Base-by-base conservation (phyloP, 345 rosid genomes). In the Eucalyptus melliodora region DNA sequence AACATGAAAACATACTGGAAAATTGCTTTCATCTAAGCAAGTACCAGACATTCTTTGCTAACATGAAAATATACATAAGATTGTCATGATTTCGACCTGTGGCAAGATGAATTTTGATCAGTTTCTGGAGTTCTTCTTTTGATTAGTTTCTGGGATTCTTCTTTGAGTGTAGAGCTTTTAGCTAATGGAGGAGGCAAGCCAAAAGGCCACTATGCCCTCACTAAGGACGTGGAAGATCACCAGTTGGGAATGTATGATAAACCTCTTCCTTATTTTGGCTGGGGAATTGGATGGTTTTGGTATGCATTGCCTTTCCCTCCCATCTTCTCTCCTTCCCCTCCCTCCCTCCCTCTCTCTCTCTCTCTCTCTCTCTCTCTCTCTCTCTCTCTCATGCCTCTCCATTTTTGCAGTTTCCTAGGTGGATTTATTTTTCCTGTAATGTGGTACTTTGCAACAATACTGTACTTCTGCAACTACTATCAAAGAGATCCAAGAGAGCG, bases 281-380 rank as follows among this genome's bases (percentile, higher is more conserved):
- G 95, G 90, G 99, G 99, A 94, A 94, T 97, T 53, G 99, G 99
- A 91, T 98, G 99, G 99, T 95, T 95, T 89, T 97, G 92, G 98
- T 98, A 91, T 92, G 98, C 94, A 60, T 42, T 44, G 30, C 87
- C 49, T n/a, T 86, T 87, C 42, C 86, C 65, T 15, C 87, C 69
- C 19, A 2, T 34, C 27, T 27, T 49, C 24, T 55, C 81, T 21
- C 27, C 37, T 56, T 81, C 55, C 89, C 72, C 72, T 40, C 37
- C 34, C 60, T 6, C 85, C 59, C 23, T 23, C 30, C 30, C 45
- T 16, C 53, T 10, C n/a, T 56, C 86, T 17, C 16, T 45, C 83
- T 9, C 45, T 19, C 72, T n/a, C n/a, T 86, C 47, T 87, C 65
- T 16, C 23, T 16, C 12, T 40, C 17, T 86, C 90, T 30, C 69